Base-by-base conservation (phyloP, 768 basidiomycete genomes). In the Rhodotorula sphaerocarpa region DNA sequence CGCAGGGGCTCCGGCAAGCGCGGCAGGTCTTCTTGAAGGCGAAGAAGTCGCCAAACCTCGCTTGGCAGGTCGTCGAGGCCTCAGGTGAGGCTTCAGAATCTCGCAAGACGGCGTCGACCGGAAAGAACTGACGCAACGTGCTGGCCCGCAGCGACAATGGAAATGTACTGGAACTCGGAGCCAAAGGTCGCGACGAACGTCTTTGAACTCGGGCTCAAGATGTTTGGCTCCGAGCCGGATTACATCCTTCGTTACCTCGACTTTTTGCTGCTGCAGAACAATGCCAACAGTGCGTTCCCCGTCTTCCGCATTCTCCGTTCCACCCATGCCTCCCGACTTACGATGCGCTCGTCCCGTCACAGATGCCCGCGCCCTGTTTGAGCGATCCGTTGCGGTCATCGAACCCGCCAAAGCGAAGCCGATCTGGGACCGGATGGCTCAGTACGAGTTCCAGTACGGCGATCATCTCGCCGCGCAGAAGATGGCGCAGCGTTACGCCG, bases 331-430 rank as follows among this genome's bases (percentile, higher is more conserved):
- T 9, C 5, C 33, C 15, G n/a, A 5, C 48, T 33, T 3, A 46
- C 46, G 30, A 15, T 33, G 31, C 31, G 21, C 20, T 23, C 14
- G 41, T n/a, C n/a, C n/a, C n/a, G 23, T 63, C 46, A 9, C 65
- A 99, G 95, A 99, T 77, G 95, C 93, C 2, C 84, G 93, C 58
- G 93, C 93, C 0, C 78, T 97, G 31, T 99, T 99, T 73, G 93
- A 99, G 73, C 83, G 88, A 31, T 85, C 88, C 11, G 86, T 93
- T 30, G 75, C 80, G 21, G 85, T 81, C 7, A 90, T 95, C 74
- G 76, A 85, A 16, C 59, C 70, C 1, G 77, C 87, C 12, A 82
- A 83, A 45, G 88, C 89, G 21, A 80, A 87, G 41, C 85, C 87
- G 0, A 80, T 97, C 23, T 99, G 92, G 92, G 90, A 95, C 72